Evolutionary conservation across 2,329 filamentous ascomycete species (phyloP).

Genomic region (Scytalidium sp.): DNA sequence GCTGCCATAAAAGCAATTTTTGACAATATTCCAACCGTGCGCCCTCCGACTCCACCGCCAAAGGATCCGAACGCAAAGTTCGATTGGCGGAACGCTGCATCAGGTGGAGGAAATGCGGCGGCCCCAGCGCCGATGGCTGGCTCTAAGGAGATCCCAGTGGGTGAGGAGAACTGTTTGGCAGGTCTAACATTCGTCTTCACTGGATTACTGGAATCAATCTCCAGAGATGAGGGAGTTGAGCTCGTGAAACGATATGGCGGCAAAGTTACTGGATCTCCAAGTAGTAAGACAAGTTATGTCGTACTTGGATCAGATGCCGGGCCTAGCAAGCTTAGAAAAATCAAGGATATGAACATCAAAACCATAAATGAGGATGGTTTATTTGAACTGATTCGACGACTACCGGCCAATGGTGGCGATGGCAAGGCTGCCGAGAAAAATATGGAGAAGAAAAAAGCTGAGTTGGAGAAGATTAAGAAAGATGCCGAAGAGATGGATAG

Average conservation of each 20-base stretch:
- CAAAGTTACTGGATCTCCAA: conserved; percentile 81
- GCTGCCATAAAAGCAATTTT: conserved; percentile 78
- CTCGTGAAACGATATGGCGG: conserved; percentile 93
- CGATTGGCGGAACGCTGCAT: conserved; percentile 65
- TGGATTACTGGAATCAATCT: conserved; percentile 75
- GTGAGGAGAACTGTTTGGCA: conserved; percentile 83
- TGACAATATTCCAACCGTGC: conserved; percentile 79
- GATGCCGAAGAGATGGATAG: conserved; percentile 83
- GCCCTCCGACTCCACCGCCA: conserved; percentile 79
- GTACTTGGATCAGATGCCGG: conserved; percentile 89
- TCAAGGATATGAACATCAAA: conserved; percentile 74
- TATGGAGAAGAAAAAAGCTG: conserved; percentile 78
- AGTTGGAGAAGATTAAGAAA: conserved; percentile 77
- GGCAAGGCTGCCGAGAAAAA: conserved; percentile 85
- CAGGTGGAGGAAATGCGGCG: conserved; percentile 54
- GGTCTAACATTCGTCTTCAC: conserved; percentile 96
- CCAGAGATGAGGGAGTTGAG: conserved; percentile 79
- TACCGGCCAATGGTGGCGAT: conserved; percentile 84
- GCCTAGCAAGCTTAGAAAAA: conserved; percentile 88
- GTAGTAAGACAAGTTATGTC: conserved; percentile 90
- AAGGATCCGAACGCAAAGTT: conserved; percentile 72
- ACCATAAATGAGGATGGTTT: conserved; percentile 93
- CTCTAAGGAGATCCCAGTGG: conserved; percentile 71
- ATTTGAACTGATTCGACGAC: conserved; percentile 75
- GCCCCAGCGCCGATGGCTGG: conserved; percentile 60